Conservation (phyloP, 2,329 filamentous ascomycete species). For the Anisogramma anomala region DNA sequence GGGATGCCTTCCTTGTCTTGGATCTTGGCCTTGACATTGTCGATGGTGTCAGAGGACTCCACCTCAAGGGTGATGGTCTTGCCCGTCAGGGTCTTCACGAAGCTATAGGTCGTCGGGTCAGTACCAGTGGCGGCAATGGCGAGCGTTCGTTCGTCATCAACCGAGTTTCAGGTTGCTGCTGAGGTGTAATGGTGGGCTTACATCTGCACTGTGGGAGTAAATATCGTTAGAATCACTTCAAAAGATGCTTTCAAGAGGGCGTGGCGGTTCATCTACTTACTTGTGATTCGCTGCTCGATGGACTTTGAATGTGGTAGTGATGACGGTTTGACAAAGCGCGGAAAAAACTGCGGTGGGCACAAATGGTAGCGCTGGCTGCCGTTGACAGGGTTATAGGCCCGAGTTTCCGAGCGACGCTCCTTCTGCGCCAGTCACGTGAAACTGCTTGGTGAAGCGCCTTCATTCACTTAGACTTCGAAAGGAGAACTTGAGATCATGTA, state of each 20-base stretch:
- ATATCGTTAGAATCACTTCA: constrained; percentile 17
- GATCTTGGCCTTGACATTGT: constrained; percentile 99
- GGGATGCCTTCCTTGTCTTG: constrained; percentile 99
- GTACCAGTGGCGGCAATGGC: constrained; percentile 5
- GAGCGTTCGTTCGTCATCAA: constrained; percentile 14
- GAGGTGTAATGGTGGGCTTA: constrained; percentile 37
- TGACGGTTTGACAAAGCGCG: constrained; percentile 5
- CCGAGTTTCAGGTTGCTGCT: constrained; percentile 17
- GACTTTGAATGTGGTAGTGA: constrained; percentile 13
- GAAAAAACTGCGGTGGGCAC: neutral
- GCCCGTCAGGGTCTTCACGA: constrained; percentile 99
- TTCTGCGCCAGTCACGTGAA: too few relatives aligned
- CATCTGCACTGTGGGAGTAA: constrained; percentile 68
- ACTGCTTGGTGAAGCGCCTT: too few relatives aligned
- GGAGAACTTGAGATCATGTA: too few relatives aligned
- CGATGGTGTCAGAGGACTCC: constrained; percentile 97
- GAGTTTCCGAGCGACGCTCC: too few relatives aligned
- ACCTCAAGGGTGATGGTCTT: constrained; percentile 99
- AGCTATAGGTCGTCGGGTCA: constrained; percentile 45
- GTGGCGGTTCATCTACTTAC: too few relatives aligned
- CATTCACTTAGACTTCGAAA: too few relatives aligned
- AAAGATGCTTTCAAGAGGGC: constrained; percentile 1
- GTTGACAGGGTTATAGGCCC: too few relatives aligned
- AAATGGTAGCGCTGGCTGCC: neutral
- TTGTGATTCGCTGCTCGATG: constrained; percentile 27